A percentile compares a stretch with the other conserved stretches of the same genome.
phyloP scores from a whole-genome alignment of 768 basidiomycete genomes.

The Mycena alexandri region DNA sequence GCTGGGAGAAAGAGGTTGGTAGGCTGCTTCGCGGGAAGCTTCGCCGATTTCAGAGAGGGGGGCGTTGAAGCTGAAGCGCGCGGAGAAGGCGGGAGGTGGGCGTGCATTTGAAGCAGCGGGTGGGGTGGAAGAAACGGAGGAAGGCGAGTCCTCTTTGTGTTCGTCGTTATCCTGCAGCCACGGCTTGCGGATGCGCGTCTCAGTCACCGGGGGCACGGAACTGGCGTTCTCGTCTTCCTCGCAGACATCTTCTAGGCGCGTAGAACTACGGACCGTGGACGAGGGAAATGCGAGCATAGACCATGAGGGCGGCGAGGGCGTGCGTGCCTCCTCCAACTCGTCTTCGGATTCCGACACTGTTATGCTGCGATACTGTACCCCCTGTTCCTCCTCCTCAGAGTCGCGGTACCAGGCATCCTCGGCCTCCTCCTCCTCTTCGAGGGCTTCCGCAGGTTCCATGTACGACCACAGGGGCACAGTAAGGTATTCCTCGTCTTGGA shows the following conservation, averaged over 20 bases:
- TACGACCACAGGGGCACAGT: slow-evolving; percentile 22
- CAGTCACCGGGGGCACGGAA: slow-evolving; percentile 22
- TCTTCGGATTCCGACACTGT: slow-evolving; percentile 31
- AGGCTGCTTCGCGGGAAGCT: slow-evolving; percentile 3
- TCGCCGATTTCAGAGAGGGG: slow-evolving; percentile 24
- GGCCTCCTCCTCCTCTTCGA: slow-evolving; percentile 1
- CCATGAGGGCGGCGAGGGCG: slow-evolving; percentile 36
- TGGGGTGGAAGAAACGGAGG: neutral
- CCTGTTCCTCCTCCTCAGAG: slow-evolving; percentile 4
- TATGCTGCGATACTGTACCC: neutral
- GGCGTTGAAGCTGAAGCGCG: slow-evolving; percentile 19
- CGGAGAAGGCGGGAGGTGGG: neutral
- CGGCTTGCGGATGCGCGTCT: slow-evolving; percentile 20
- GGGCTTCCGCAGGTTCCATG: neutral
- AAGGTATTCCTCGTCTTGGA: slow-evolving; percentile 23
- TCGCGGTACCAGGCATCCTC: slow-evolving; percentile 21
- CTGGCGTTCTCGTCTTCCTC: slow-evolving; percentile 37
- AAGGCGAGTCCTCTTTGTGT: neutral
- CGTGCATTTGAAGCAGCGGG: neutral
- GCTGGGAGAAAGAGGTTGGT: slow-evolving; percentile 2
- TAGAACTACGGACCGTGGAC: neutral
- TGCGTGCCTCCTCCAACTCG: slow-evolving; percentile 34
- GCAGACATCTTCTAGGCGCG: slow-evolving; percentile 13
- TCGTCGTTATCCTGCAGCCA: slow-evolving; percentile 36
- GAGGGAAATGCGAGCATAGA: slow-evolving; percentile 1